phyloP scores from a whole-genome alignment of 1,139 yeast species.

The Hyphopichia wangnamkhiaoensis region DNA sequence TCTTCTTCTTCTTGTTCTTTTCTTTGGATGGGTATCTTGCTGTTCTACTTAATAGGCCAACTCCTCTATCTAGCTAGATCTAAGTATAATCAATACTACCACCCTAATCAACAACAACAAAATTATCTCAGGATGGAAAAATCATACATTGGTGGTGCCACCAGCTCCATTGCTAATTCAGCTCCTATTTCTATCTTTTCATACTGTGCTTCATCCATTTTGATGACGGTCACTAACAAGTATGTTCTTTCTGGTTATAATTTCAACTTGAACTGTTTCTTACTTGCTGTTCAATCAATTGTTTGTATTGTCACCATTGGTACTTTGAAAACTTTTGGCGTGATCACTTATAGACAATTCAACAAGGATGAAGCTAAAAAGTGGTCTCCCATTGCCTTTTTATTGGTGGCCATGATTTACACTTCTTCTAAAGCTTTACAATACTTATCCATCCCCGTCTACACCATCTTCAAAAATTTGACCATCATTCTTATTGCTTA shows the following conservation, averaged over 20 bases:
- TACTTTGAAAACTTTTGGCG: slow-evolving; percentile 66
- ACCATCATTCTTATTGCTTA: slow-evolving; percentile 96
- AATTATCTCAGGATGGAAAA: slow-evolving; percentile 33
- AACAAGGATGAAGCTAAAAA: slow-evolving; percentile 87
- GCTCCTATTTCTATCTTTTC: slow-evolving; percentile 84
- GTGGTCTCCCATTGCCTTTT: slow-evolving; percentile 90
- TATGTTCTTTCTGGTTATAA: slow-evolving; percentile 80
- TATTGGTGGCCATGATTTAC: slow-evolving; percentile 91
- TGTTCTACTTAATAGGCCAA: slow-evolving; percentile 42
- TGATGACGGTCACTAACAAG: slow-evolving; percentile 98
- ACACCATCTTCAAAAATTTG: slow-evolving; percentile 95
- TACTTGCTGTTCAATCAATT: slow-evolving; percentile 76
- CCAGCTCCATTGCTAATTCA: slow-evolving; percentile 61
- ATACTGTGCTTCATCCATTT: slow-evolving; percentile 88
- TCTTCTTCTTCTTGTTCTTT: too few species aligned
- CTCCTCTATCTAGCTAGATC: slow-evolving; percentile 28
- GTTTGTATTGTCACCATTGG: slow-evolving; percentile 80
- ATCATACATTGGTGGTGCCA: slow-evolving; percentile 21
- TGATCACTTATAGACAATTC: slow-evolving; percentile 84
- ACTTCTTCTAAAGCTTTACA: slow-evolving; percentile 95
- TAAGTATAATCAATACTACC: slow-evolving; percentile 21
- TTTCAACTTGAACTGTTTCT: slow-evolving; percentile 89
- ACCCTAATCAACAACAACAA: too few species aligned
- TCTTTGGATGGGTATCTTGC: slow-evolving; percentile 45
- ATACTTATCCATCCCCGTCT: slow-evolving; percentile 88